Conservation (phyloP, 345 rosid genomes). For the Bretschneidera sinensis region DNA sequence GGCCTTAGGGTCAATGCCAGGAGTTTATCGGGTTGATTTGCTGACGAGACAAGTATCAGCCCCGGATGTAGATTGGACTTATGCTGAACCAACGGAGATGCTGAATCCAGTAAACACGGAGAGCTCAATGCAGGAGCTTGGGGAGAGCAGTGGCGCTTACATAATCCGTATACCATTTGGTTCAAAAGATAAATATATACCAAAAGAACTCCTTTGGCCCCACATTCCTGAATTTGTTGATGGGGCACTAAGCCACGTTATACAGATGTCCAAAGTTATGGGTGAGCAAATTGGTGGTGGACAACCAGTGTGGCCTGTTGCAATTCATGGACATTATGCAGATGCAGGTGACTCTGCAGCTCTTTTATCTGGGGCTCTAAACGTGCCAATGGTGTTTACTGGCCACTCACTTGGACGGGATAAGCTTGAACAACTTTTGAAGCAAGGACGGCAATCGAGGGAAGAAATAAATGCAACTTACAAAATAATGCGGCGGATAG, state of each 20-base stretch:
- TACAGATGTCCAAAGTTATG: constrained; percentile 66
- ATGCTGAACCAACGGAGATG: constrained; percentile 77
- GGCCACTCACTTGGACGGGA: constrained; percentile 86
- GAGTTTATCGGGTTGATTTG: constrained; percentile 79
- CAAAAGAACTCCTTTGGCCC: constrained; percentile 78
- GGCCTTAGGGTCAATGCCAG: constrained; percentile 74
- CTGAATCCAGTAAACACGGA: constrained; percentile 37
- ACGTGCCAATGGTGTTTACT: constrained; percentile 82
- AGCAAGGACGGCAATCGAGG: constrained; percentile 62
- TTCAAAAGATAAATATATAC: constrained; percentile 62
- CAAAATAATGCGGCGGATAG: constrained; percentile 71
- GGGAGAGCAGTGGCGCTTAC: constrained; percentile 80
- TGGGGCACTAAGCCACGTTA: constrained; percentile 63
- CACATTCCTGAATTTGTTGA: constrained; percentile 80
- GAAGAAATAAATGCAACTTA: constrained; percentile 62
- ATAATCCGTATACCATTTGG: constrained; percentile 82
- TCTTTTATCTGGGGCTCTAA: constrained; percentile 74
- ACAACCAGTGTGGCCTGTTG: constrained; percentile 70
- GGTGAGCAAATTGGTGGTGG: constrained; percentile 59
- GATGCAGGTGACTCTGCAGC: constrained; percentile 82
- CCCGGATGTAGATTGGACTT: constrained; percentile 71
- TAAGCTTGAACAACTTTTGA: constrained; percentile 67
- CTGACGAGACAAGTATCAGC: constrained; percentile 70
- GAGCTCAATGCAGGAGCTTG: constrained; percentile 37
- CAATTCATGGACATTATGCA: constrained; percentile 83